phyloP scores from a whole-genome alignment of 2,329 filamentous ascomycete species.

The Cladosporium sp. region DNA sequence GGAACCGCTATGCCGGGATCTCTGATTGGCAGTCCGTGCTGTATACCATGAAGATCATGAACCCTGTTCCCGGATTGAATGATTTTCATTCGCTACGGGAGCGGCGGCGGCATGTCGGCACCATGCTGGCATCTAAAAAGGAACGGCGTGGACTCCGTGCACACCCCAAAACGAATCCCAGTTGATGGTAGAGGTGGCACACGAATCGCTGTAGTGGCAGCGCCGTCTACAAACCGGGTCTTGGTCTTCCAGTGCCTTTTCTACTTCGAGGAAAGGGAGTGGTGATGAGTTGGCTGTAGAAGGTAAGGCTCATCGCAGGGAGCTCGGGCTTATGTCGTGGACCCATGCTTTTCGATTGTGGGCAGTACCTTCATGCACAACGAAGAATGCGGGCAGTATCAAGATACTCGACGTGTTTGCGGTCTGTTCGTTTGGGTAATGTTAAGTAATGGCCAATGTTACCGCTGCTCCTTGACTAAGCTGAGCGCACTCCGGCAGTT shows the following conservation, averaged over 20 bases:
- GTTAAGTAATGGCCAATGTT: not conserved
- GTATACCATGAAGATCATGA: conserved; percentile 5
- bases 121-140: not conserved
- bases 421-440: not conserved
- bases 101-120: not conserved
- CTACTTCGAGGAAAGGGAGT: not conserved
- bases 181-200: not conserved
- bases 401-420: not conserved
- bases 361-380: not conserved
- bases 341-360: not conserved
- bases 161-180: not conserved
- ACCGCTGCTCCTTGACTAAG: not conserved
- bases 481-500: not conserved
- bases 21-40: conserved; percentile 4
- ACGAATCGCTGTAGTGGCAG: not conserved
- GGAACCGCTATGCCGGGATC: not conserved
- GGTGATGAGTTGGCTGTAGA: not conserved
- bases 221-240: not conserved
- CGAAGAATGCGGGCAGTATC: not conserved
- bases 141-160: not conserved
- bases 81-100: not conserved
- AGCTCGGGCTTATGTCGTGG: not conserved
- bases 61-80: not conserved
- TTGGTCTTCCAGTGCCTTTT: not conserved
- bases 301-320: not conserved